phyloP scores from a whole-genome alignment of 2,329 filamentous ascomycete genomes.

The Arthroderma uncinatum region DNA sequence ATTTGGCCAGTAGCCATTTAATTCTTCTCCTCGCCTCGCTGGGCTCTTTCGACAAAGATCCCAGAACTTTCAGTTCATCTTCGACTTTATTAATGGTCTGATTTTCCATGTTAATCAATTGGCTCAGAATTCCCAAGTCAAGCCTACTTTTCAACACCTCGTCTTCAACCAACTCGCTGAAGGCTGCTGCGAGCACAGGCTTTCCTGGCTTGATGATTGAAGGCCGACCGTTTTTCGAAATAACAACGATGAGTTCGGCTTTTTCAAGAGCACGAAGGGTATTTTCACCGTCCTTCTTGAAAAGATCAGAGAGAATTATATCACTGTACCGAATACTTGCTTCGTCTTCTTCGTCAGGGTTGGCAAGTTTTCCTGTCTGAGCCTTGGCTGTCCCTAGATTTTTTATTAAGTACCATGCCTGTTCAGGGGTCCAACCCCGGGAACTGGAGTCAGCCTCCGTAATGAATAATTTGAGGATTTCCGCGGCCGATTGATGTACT shows the following conservation, averaged over 20 bases:
- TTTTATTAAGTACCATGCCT: slow-evolving; percentile 84
- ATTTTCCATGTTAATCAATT: slow-evolving; percentile 60
- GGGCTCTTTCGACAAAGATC: slow-evolving; percentile 58
- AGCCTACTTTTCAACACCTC: slow-evolving; percentile 61
- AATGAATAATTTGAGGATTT: slow-evolving; percentile 89
- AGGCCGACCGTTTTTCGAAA: slow-evolving; percentile 63
- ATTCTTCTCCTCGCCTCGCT: slow-evolving; percentile 55
- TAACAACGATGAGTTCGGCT: slow-evolving; percentile 73
- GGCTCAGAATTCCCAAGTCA: slow-evolving; percentile 57
- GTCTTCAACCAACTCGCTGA: slow-evolving; percentile 60
- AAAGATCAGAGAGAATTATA: slow-evolving; percentile 64
- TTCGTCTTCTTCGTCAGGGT: background rate
- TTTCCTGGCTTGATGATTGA: slow-evolving; percentile 67
- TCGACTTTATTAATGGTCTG: slow-evolving; percentile 69
- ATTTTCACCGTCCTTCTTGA: slow-evolving; percentile 60
- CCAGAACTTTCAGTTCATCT: slow-evolving; percentile 62
- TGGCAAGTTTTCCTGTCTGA: slow-evolving; percentile 10
- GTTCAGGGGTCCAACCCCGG: slow-evolving; percentile 65
- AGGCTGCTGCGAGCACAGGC: slow-evolving; percentile 77
- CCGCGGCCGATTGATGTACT: slow-evolving; percentile 73
- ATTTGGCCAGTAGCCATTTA: slow-evolving; percentile 61
- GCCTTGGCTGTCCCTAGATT: slow-evolving; percentile 56
- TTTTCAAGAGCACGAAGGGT: slow-evolving; percentile 72
- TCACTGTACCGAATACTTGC: slow-evolving; percentile 65
- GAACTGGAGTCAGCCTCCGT: slow-evolving; percentile 47